These are phyloP conservation scores for Alternaria postmessia DNA, from an alignment of 2,329 filamentous ascomycete genomes.

Conservation along the genomic window DNA sequence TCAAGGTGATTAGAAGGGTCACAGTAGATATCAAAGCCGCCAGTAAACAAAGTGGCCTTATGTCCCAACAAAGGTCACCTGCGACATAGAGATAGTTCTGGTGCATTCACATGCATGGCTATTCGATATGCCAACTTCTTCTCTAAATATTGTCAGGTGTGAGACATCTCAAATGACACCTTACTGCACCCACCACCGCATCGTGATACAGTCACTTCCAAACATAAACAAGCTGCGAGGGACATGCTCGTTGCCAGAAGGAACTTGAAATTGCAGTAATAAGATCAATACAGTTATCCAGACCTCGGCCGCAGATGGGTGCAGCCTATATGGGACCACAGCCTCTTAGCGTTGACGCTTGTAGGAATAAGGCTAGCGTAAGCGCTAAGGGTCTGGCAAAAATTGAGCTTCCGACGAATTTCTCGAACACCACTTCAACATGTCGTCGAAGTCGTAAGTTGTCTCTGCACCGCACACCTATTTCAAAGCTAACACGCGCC, in stretches of 20 bases:
- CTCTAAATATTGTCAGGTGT: background rate
- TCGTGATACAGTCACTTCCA: background rate
- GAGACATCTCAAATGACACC: background rate
- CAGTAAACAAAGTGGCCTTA: background rate
- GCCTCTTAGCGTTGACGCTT: constrained; percentile 5
- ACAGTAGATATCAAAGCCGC: background rate
- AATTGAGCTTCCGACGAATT: constrained; percentile 46
- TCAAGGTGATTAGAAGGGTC: background rate
- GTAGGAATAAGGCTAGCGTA: constrained; percentile 8
- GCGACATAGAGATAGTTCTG: background rate
- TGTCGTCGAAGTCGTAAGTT: constrained; percentile 67
- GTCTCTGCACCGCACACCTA: constrained; percentile 59
- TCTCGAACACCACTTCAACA: constrained; percentile 57
- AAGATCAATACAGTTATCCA: background rate
- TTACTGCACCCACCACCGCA: background rate
- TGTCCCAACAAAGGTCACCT: background rate
- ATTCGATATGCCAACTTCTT: background rate
- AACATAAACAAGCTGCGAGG: background rate
- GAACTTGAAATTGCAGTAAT: background rate
- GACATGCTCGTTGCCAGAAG: background rate
- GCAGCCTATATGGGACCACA: background rate
- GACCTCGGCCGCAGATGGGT: constrained; percentile 1
- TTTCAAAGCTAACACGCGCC: constrained; percentile 16
- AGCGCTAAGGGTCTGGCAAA: constrained; percentile 20
- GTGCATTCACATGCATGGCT: background rate